Evolutionary conservation across 257 asterid species (phyloP), one percentile per base, ranked within the genome.

Genomic region (Petunia secreta): DNA sequence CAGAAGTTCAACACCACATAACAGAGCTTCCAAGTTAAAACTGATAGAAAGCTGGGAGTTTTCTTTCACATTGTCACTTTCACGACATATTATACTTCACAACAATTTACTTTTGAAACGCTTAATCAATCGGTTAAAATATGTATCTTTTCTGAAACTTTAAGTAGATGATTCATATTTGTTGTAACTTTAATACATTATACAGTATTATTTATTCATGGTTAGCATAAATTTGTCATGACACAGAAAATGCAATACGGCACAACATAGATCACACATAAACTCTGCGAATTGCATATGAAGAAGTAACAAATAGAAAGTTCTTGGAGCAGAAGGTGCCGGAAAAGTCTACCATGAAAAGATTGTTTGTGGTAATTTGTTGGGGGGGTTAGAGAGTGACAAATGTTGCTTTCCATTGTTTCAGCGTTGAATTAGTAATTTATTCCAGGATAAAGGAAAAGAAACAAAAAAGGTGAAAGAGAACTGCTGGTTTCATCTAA

Each of bases 241-340:
- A 6, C 44, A 73, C 11, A 73, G 36, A 73, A 73, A 50, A 73
- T 50, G 11, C 44, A 71, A 25, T 48, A 71, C 46, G 77, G 34
- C 11, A 6, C 25, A 73, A 11, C 77, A 71, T 46, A 10, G n/a
- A 69, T 69, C 60, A 71, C 40, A 44, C 76, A 69, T 2, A 46
- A 9, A 73, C 77, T 71, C 11, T 34, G 34, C n/a, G 44, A 71
- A 71, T 50, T 5, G 48, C 46, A 2, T 25, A 69, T 4, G 43
- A 69, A 25, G 41, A 43, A 52, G 54, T 13, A 4, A 69, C 25
- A 16, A 4, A 69, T 10, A 34, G 59, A 71, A 71, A 48, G 59
- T 46, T 69, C 59, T 5, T 69, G 41, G 15, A n/a, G 39, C 40
- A 67, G 25, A 67, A 43, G 75, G 13, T 44, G 25, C 43, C 15